Evolutionary conservation across 2,329 filamentous ascomycete species (phyloP), one percentile per base, ranked within the genome.

Genomic region (Xylaria sp.): DNA sequence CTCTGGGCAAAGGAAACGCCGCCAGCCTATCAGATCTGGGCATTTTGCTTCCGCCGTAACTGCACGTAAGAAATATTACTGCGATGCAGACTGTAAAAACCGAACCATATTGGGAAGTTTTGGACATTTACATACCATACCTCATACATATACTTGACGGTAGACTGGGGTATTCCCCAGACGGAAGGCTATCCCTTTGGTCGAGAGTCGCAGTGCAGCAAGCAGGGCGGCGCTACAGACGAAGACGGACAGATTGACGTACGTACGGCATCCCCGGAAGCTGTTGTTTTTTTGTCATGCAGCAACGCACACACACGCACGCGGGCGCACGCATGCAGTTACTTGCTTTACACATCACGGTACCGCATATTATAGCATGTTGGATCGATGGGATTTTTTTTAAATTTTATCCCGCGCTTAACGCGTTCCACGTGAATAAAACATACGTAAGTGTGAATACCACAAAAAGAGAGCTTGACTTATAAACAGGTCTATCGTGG

Each of bases 151-250:
- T 9, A 53, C 2, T 17, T 9, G 17, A 36, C 36, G 11, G 44
- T 13, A 23, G 59, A 58, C 65, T 59, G 26, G 65, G 65, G 56
- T 56, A 38, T 54, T 42, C 44, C 40, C 44, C 40, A 20, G 46
- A 51, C 65, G 60, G 65, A 60, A 67, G 33, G 17, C 23, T 49
- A 60, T 67, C 65, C 65, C 48, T 67, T 64, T 67, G 65, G 65
- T 40, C 38, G 53, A 48, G 26, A 46, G 51, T 57, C 20, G 53
- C 42, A 58, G 15, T 46, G 49, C 53, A 38, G 17, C 31, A 23
- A 33, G 33, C 33, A 33, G 33, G 33, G 33, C 33, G 33, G 28
- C n/a, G 26, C 15, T 33, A 20, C 48, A 54, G 57, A 66, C 48
- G 38, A 40, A 40, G 38, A 40, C 15, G 38, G 38, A 40, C 38